phyloP scores from a whole-genome alignment of 208 protist species.

The Wallacemonas collosoma region DNA sequence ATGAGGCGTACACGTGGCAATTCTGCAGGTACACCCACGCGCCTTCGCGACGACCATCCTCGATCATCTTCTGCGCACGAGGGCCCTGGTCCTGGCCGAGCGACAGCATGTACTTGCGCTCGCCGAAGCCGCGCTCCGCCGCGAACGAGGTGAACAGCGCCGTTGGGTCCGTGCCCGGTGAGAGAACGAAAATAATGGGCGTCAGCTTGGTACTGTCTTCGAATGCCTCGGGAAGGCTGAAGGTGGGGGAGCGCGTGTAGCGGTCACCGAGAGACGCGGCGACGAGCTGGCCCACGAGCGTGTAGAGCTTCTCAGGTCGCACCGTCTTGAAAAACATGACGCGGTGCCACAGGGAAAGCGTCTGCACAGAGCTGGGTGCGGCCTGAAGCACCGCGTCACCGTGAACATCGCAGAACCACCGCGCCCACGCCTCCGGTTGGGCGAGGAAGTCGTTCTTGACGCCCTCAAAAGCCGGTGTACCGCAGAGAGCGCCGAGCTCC shows the following conservation, averaged over 20 bases:
- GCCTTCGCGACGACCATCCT: slow-evolving; percentile 72
- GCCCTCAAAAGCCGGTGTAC: slow-evolving; percentile 76
- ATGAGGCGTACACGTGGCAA: slow-evolving; percentile 94
- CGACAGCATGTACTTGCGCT: slow-evolving; percentile 89
- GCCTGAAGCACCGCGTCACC: slow-evolving; percentile 70
- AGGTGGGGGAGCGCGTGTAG: slow-evolving; percentile 83
- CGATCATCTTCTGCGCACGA: slow-evolving; percentile 88
- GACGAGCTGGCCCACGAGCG: slow-evolving; percentile 69
- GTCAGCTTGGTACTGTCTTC: slow-evolving; percentile 85
- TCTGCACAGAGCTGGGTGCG: slow-evolving; percentile 34
- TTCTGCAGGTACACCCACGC: slow-evolving; percentile 96
- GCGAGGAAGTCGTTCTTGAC: slow-evolving; percentile 80
- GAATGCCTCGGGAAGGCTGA: slow-evolving; percentile 86
- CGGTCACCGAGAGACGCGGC: slow-evolving; percentile 67
- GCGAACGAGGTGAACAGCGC: slow-evolving; percentile 92
- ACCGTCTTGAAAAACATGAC: slow-evolving; percentile 86
- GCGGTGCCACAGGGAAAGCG: slow-evolving; percentile 76
- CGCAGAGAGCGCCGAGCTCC: slow-evolving; percentile 86
- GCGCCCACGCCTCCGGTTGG: slow-evolving; percentile 55
- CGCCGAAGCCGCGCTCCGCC: slow-evolving; percentile 80
- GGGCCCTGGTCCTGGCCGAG: slow-evolving; percentile 95
- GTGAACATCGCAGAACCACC: slow-evolving; percentile 84
- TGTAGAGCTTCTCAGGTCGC: slow-evolving; percentile 84
- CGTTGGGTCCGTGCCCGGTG: slow-evolving; percentile 93
- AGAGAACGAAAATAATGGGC: slow-evolving; percentile 96